Evolutionary conservation across 202 grass and related monocot species (phyloP).

Genomic region (Hordeum pubiflorum): DNA sequence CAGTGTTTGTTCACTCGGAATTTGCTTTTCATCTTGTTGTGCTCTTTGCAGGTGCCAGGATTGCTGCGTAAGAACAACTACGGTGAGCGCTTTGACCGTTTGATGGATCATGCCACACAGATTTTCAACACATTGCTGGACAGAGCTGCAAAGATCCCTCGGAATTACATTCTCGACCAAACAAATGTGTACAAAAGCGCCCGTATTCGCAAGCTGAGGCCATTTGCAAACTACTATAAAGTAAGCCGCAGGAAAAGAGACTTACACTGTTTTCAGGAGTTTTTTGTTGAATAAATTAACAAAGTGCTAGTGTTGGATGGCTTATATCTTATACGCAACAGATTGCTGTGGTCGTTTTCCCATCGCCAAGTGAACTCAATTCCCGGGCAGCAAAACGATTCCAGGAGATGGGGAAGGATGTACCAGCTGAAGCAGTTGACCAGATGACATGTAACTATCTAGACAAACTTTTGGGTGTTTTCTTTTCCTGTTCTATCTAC

Average conservation of each 20-base stretch:
- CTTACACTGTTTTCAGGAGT: not conserved
- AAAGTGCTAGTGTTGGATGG: constrained; percentile 12
- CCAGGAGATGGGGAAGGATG: constrained; percentile 58
- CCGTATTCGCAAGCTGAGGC: constrained; percentile 43
- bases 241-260: constrained; percentile 17
- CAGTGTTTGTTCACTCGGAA: not conserved
- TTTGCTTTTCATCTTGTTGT: constrained; percentile 11
- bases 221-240: constrained; percentile 50
- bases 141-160: constrained; percentile 46
- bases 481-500: not conserved
- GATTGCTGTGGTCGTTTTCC: constrained; percentile 55
- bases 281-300: not conserved
- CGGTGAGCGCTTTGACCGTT: constrained; percentile 50
- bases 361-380: constrained; percentile 42
- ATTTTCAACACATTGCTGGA: constrained; percentile 61
- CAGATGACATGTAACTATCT: constrained; percentile 53
- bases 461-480: not conserved
- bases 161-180: constrained; percentile 63
- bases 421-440: constrained; percentile 55
- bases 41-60: constrained; percentile 42
- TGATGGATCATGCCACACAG: constrained; percentile 43
- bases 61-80: constrained; percentile 49
- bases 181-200: constrained; percentile 62
- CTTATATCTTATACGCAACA: constrained; percentile 8
- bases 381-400: constrained; percentile 30